These are phyloP conservation scores for Xylariaceae sp. DNA, from an alignment of 2,329 filamentous ascomycete species.

Conservation along the genomic window DNA sequence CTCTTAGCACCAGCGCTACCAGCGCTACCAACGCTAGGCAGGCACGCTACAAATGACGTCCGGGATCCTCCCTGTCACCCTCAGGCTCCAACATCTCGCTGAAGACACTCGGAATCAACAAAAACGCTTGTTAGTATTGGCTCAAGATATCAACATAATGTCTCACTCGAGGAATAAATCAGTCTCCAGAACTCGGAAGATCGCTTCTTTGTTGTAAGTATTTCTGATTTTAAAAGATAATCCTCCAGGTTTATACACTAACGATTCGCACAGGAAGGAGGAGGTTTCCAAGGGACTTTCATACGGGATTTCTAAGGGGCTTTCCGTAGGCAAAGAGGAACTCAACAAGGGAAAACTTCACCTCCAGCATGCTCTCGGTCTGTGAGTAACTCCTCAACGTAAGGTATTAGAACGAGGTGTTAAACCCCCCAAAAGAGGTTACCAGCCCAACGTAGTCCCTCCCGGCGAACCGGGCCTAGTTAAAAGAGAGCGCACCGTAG, in stretches of 20 bases:
- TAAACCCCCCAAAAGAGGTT: conserved; percentile 15
- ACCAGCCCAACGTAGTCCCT: conserved; percentile 18
- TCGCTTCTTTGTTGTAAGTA: conserved; percentile 18
- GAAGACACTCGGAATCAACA: not conserved
- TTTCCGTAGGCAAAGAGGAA: conserved; percentile 15
- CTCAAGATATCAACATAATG: conserved; percentile 10
- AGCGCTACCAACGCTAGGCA: not conserved
- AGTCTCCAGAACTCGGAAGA: conserved; percentile 10
- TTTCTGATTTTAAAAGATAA: not conserved
- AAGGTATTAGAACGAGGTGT: not conserved
- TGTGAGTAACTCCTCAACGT: conserved; percentile 11
- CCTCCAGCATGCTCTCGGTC: conserved; percentile 18
- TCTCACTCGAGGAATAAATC: conserved; percentile 10
- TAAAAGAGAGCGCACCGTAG: conserved; percentile 9
- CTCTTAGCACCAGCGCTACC: no score
- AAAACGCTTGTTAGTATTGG: not conserved
- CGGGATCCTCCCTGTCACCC: conserved; percentile 9
- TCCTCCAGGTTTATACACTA: not conserved
- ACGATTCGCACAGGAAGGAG: conserved; percentile 16
- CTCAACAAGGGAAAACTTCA: conserved; percentile 19
- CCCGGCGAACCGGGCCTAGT: conserved; percentile 15
- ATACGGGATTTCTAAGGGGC: conserved; percentile 7
- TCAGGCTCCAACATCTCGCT: not conserved
- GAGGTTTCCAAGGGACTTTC: conserved; percentile 14
- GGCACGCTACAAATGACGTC: not conserved